Evolutionary conservation across 1,284 basidiomycete species (phyloP).

Genomic region (Pterulicium gracile): DNA sequence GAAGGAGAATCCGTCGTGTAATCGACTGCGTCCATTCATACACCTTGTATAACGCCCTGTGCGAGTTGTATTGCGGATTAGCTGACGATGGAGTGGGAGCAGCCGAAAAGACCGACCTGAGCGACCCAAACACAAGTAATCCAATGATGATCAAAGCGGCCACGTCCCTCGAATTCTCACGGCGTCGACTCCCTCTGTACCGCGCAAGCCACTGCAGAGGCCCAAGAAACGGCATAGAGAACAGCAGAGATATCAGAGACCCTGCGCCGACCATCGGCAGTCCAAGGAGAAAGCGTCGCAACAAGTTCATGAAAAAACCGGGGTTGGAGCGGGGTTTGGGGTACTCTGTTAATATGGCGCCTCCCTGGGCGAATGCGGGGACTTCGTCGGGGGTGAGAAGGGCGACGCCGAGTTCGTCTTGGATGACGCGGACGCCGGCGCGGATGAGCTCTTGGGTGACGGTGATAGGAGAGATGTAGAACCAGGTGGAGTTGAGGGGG

Average conservation of each 20-base stretch:
- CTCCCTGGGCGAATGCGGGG: neutral
- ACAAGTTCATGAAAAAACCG: constrained; percentile 40
- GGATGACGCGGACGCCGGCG: constrained; percentile 51
- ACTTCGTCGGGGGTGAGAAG: neutral
- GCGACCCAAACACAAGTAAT: constrained; percentile 51
- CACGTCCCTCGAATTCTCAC: constrained; percentile 46
- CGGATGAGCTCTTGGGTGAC: constrained; percentile 52
- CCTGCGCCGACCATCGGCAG: constrained; percentile 67
- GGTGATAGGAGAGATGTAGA: constrained; percentile 46
- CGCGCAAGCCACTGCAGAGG: constrained; percentile 60
- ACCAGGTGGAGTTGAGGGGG: constrained; percentile 20
- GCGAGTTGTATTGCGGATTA: constrained; percentile 7
- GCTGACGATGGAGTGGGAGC: constrained; percentile 4
- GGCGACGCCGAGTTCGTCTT: constrained; percentile 30
- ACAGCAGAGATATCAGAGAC: constrained; percentile 61
- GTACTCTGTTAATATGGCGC: constrained; percentile 5
- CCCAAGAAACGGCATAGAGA: constrained; percentile 47
- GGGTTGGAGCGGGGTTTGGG: constrained; percentile 19
- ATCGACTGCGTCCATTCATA: constrained; percentile 51
- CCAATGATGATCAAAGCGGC: constrained; percentile 52
- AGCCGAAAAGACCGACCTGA: constrained; percentile 33
- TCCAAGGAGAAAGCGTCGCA: constrained; percentile 61
- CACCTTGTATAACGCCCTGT: constrained; percentile 58
- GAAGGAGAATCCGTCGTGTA: constrained; percentile 49
- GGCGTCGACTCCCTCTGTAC: constrained; percentile 41